Evolutionary conservation across 2,329 filamentous ascomycete species (phyloP).

Genomic region (Penicillium sp.): DNA sequence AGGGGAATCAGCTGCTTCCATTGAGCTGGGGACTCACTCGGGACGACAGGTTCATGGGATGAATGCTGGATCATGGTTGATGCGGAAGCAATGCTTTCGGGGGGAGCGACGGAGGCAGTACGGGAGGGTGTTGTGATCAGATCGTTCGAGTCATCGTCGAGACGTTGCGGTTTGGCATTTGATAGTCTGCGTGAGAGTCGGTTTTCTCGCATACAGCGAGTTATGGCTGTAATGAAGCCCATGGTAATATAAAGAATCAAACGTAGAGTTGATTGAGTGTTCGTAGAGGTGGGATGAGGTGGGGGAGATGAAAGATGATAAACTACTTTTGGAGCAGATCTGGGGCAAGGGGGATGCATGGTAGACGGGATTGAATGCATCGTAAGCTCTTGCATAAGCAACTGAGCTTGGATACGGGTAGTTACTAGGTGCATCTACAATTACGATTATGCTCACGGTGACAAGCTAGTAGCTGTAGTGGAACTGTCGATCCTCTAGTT

Average conservation of each 20-base stretch:
- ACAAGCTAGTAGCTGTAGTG: constrained; percentile 9
- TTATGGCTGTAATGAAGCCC: constrained; percentile 25
- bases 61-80: constrained; percentile 20
- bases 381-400: background rate
- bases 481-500: constrained; percentile 9
- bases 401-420: background rate
- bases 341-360: constrained; percentile 17
- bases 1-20: constrained; percentile 11
- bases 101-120: constrained; percentile 12
- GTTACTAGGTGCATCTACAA: background rate
- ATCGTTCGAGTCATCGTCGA: constrained; percentile 26
- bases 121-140: constrained; percentile 22
- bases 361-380: constrained; percentile 10
- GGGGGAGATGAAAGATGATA: constrained; percentile 10
- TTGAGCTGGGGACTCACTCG: constrained; percentile 15
- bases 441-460: background rate
- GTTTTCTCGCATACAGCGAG: constrained; percentile 20
- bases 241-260: constrained; percentile 5
- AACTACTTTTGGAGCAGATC: constrained; percentile 10
- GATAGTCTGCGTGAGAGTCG: constrained; percentile 21
- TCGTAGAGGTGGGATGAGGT: background rate
- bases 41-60: constrained; percentile 9
- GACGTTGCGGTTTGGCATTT: constrained; percentile 12
- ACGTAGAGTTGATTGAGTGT: background rate
- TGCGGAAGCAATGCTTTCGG: constrained; percentile 18